Conservation (phyloP, 805 yeast genomes). For the Wickerhamiella kazuoi region DNA sequence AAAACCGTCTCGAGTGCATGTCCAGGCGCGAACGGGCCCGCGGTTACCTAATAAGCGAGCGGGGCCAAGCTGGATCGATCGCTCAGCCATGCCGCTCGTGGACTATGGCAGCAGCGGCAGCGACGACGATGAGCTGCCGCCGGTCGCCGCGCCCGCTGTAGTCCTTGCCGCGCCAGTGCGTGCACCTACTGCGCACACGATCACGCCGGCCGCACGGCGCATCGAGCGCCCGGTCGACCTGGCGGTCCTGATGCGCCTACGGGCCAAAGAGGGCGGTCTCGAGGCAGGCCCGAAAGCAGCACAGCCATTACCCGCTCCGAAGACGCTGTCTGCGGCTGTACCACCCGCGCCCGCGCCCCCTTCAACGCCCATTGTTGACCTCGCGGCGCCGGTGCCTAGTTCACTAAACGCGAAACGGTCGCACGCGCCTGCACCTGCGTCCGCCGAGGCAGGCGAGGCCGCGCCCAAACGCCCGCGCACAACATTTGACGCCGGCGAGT, state of each 20-base stretch:
- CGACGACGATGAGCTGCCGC: not conserved
- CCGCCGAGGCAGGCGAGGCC: conserved; percentile 8
- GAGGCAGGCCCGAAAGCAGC: no score
- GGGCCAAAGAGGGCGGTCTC: no score
- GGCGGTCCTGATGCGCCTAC: not conserved
- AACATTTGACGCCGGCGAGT: conserved; percentile 23
- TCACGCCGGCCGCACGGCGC: not conserved
- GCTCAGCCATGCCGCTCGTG: conserved; percentile 8
- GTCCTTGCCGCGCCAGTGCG: not conserved
- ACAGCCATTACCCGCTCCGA: not conserved
- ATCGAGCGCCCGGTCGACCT: conserved; percentile 4
- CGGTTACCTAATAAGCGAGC: not conserved
- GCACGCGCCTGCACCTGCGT: conserved; percentile 2
- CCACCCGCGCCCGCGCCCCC: not conserved
- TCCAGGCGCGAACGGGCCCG: not conserved
- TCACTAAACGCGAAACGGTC: not conserved
- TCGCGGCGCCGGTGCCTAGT: not conserved
- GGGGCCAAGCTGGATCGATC: no score
- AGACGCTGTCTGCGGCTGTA: not conserved
- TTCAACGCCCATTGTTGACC: not conserved
- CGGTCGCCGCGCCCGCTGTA: not conserved
- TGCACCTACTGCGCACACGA: not conserved
- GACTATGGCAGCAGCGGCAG: conserved; percentile 7
- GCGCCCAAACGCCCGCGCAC: conserved; percentile 17
- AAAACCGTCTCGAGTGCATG: not conserved